Conservation (phyloP, 1,284 basidiomycete genomes). For the Stereum hirsutum region DNA sequence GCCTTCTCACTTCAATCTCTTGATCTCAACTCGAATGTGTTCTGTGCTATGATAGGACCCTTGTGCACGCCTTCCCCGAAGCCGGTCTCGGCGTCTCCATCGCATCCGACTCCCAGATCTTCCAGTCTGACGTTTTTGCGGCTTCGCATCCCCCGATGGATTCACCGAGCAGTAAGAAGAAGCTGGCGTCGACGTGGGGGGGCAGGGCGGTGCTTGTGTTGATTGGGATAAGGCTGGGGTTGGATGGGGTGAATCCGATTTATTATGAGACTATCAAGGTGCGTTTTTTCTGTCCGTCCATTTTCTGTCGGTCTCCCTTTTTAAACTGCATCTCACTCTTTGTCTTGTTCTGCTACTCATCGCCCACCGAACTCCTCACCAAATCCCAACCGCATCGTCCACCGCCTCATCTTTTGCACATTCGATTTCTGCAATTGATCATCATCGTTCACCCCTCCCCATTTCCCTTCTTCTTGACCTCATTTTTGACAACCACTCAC, state of each 20-base stretch:
- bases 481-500: too few species aligned
- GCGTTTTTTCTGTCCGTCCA: slow-evolving; percentile 10
- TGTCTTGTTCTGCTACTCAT: too few species aligned
- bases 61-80: slow-evolving; percentile 75
- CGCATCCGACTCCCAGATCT: slow-evolving; percentile 79
- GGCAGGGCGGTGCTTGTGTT: slow-evolving; percentile 81
- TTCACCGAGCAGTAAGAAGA: slow-evolving; percentile 23
- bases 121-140: slow-evolving; percentile 78
- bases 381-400: too few species aligned
- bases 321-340: too few species aligned
- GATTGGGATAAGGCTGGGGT: slow-evolving; percentile 79
- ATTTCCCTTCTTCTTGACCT: too few species aligned
- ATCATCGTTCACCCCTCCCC: too few species aligned
- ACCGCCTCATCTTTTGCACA: too few species aligned
- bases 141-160: slow-evolving; percentile 52
- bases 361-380: too few species aligned
- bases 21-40: slow-evolving; percentile 1
- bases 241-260: slow-evolving; percentile 91
- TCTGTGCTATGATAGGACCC: too few species aligned
- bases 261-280: slow-evolving; percentile 95
- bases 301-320: background rate
- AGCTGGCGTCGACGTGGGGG: slow-evolving; percentile 63
- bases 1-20: background rate
- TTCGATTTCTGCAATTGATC: too few species aligned
- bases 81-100: slow-evolving; percentile 78